A percentile compares a stretch with the other conserved stretches of the same genome.
Conservation (phyloP, 2,329 filamentous ascomycete genomes). For the Aspergillus awamori region DNA sequence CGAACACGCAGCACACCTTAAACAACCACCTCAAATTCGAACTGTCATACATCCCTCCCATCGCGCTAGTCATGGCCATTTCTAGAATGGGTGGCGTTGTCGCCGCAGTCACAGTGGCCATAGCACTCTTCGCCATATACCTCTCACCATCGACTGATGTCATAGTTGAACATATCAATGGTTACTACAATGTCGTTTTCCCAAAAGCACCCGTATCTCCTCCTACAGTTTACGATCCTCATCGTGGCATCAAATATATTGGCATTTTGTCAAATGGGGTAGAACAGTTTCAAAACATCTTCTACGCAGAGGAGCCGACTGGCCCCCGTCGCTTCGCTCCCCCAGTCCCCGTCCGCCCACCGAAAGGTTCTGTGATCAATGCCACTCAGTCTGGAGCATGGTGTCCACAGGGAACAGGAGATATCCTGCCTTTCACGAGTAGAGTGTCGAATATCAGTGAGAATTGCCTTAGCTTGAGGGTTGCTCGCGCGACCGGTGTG, state of each 20-base stretch:
- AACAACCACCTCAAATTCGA: no score
- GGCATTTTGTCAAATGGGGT: conserved; percentile 11
- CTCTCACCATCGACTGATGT: neutral
- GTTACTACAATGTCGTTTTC: neutral
- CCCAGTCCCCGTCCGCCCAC: conserved; percentile 11
- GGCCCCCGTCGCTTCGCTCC: conserved; percentile 21
- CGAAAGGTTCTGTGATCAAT: conserved; percentile 20
- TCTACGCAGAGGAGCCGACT: conserved; percentile 21
- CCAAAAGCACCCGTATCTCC: neutral
- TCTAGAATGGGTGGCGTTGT: neutral
- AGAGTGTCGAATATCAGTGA: conserved; percentile 22
- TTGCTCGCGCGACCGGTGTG: conserved; percentile 11
- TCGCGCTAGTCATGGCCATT: neutral
- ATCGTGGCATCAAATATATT: conserved; percentile 15
- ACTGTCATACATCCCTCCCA: neutral
- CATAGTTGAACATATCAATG: neutral
- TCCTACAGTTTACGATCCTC: conserved; percentile 8
- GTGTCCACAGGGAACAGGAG: conserved; percentile 23
- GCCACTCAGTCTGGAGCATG: conserved; percentile 21
- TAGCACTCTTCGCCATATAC: neutral
- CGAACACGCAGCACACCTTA: no score
- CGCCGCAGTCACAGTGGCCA: neutral
- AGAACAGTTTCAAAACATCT: conserved; percentile 26
- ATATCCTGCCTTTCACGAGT: conserved; percentile 24
- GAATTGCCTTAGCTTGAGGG: conserved; percentile 23